These are phyloP conservation scores for Paramecium pentaurelia DNA, from an alignment of 73 alveolate genomes.

Conservation along the genomic window DNA sequence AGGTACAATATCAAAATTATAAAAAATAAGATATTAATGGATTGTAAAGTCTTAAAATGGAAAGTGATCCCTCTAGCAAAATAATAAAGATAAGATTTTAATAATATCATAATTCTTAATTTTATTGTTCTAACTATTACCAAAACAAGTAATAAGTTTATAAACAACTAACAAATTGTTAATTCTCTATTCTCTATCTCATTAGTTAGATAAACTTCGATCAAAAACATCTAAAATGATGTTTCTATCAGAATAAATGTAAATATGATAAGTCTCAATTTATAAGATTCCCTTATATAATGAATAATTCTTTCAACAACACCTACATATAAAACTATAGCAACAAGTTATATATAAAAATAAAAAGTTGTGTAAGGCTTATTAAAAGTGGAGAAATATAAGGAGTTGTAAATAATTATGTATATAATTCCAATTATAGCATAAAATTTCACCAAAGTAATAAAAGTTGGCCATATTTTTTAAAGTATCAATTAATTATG, in stretches of 20 bases:
- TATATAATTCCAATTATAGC: not conserved
- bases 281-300: not conserved
- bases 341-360: not conserved
- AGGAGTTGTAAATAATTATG: not conserved
- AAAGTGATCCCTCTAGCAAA: not conserved
- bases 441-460: not conserved
- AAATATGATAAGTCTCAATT: not conserved
- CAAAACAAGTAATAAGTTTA: not conserved
- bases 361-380: not conserved
- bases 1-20: not conserved
- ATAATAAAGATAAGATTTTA: not conserved
- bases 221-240: not conserved
- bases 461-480: not conserved
- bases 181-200: not conserved
- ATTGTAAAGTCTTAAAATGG: not conserved
- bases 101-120: not conserved
- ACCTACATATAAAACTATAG: not conserved
- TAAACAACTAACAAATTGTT: not conserved
- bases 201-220: not conserved
- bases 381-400: not conserved
- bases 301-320: not conserved
- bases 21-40: not conserved
- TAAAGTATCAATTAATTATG: not conserved
- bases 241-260: not conserved
- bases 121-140: not conserved